Evolutionary conservation across 371 early-diverging fungal species (phyloP).

Genomic region (Mucor irregularis): DNA sequence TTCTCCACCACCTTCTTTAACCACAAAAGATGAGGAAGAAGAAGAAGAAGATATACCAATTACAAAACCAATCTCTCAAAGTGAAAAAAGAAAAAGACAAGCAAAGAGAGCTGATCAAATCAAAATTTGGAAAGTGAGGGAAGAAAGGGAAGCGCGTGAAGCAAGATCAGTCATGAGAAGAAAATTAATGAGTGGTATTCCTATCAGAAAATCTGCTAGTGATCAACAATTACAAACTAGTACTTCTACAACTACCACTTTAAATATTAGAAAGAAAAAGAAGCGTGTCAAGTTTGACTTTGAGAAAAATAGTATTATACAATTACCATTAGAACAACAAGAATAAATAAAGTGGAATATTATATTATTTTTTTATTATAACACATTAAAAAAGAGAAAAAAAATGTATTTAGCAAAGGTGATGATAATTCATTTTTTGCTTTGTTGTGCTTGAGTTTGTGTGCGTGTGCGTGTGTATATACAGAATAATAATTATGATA

Average conservation of each 20-base stretch:
- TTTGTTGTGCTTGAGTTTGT: too few species aligned
- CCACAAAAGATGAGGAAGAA: conserved; percentile 17
- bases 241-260: not conserved
- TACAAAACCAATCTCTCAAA: conserved; percentile 28
- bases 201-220: not conserved
- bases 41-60: conserved; percentile 29
- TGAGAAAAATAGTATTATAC: conserved; percentile 33
- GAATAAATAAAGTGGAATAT: too few species aligned
- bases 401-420: not conserved
- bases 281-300: conserved; percentile 43
- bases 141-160: conserved; percentile 46
- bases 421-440: too few species aligned
- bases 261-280: conserved; percentile 5
- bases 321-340: conserved; percentile 10
- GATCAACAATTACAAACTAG: too few species aligned
- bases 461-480: too few species aligned
- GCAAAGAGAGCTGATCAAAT: conserved; percentile 42
- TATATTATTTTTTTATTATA: too few species aligned
- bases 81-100: conserved; percentile 39
- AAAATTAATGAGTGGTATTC: conserved; percentile 14
- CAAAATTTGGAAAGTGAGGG: conserved; percentile 46
- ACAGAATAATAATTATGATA: too few species aligned
- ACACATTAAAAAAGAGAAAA: not conserved
- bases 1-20: not conserved
- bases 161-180: conserved; percentile 28